A percentile compares a stretch with the other conserved stretches of the same genome.
Evolutionary conservation across 768 basidiomycete genomes (phyloP).

Genomic region (Leccinum obscurum): DNA sequence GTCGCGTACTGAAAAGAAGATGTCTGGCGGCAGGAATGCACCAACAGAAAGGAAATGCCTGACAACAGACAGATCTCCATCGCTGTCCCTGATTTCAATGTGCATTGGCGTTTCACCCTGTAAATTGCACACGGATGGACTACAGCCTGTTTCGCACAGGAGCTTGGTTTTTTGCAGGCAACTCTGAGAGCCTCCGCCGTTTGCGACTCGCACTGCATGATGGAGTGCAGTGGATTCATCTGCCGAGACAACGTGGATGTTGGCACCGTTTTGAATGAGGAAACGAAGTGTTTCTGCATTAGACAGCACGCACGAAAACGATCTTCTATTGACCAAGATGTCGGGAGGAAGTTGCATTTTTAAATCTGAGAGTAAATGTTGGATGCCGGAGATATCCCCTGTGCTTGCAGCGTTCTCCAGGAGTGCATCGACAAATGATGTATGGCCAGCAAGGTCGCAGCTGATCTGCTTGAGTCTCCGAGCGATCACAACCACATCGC

Average conservation of each 20-base stretch:
- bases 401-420: neutral
- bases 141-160: neutral
- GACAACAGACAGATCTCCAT: neutral
- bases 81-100: neutral
- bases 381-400: neutral
- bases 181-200: neutral
- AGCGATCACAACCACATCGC: neutral
- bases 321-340: neutral
- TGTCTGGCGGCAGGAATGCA: neutral
- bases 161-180: neutral
- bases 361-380: neutral
- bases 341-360: neutral
- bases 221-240: neutral
- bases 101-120: neutral
- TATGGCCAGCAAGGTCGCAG: neutral
- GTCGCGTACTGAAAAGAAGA: neutral
- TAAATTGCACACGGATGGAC: neutral
- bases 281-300: neutral
- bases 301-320: fast-evolving
- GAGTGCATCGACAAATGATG: neutral
- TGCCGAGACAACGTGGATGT: neutral
- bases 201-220: neutral
- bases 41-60: neutral
- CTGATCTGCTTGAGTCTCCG: neutral
- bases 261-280: neutral